These are phyloP conservation scores for Populus davidiana DNA, from an alignment of 345 rosid genomes.

Conservation along the genomic window DNA sequence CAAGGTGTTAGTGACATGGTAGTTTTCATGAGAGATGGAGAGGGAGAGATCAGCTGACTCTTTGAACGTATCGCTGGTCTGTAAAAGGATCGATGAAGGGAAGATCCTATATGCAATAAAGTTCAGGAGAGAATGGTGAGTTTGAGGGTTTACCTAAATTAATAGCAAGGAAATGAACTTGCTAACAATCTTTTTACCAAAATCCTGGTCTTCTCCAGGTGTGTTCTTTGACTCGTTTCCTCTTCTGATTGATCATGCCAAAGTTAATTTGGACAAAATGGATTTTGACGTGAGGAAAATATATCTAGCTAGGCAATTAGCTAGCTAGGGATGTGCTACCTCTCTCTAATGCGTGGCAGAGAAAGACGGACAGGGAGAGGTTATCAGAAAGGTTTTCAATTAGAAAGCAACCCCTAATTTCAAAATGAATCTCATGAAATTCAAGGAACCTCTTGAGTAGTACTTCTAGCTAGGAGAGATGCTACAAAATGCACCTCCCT, in stretches of 20 bases:
- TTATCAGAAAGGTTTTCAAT: background rate
- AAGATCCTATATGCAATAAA: background rate
- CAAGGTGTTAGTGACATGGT: constrained; percentile 13
- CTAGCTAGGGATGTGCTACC: background rate
- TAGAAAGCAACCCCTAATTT: background rate
- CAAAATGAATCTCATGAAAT: background rate
- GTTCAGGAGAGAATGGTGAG: background rate
- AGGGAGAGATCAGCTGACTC: background rate
- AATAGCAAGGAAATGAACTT: constrained; percentile 11
- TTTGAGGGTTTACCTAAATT: constrained; percentile 16
- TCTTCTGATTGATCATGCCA: background rate
- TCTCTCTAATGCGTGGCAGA: background rate
- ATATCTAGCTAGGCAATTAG: background rate
- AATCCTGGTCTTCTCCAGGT: constrained; percentile 11
- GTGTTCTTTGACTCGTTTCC: constrained; percentile 21
- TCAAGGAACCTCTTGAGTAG: background rate
- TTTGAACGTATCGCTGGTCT: background rate
- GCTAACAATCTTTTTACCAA: constrained; percentile 21
- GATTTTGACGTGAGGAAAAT: background rate
- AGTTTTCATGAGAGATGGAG: constrained; percentile 3
- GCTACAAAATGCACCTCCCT: background rate
- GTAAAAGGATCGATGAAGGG: background rate
- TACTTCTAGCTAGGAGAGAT: background rate
- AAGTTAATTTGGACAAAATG: constrained; percentile 8
- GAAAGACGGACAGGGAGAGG: background rate